Percentiles rank a stretch among this genome's conserved stretches.
Evolutionary conservation across 2,329 filamentous ascomycete genomes (phyloP).

Genomic region (Microdochium trichocladiopsis): DNA sequence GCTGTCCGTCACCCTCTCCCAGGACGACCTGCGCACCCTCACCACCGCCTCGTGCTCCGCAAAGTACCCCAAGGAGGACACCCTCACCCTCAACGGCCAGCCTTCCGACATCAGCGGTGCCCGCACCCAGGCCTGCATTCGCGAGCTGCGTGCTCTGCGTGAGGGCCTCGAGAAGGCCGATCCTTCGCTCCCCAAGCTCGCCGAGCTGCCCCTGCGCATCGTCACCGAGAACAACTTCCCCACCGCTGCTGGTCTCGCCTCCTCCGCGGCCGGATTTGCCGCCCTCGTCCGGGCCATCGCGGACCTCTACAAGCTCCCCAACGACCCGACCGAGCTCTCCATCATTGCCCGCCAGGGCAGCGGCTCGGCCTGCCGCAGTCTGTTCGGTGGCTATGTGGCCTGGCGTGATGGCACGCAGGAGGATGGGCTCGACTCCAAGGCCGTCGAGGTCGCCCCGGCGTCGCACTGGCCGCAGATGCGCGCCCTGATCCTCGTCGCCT

Average conservation of each 20-base stretch:
- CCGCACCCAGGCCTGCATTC: slow-evolving; percentile 90
- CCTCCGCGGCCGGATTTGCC: slow-evolving; percentile 63
- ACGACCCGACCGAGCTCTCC: slow-evolving; percentile 75
- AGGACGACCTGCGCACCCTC: slow-evolving; percentile 87
- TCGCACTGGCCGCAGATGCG: slow-evolving; percentile 95
- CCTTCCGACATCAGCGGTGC: slow-evolving; percentile 79
- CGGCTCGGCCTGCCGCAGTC: slow-evolving; percentile 84
- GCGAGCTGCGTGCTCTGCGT: slow-evolving; percentile 73
- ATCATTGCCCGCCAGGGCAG: slow-evolving; percentile 89
- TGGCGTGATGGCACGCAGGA: slow-evolving; percentile 74
- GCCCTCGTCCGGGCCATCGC: slow-evolving; percentile 79
- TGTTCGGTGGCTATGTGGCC: slow-evolving; percentile 94
- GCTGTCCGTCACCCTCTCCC: slow-evolving; percentile 91
- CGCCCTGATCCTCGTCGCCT: slow-evolving; percentile 84
- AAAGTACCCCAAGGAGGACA: slow-evolving; percentile 57
- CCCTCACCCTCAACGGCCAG: slow-evolving; percentile 77
- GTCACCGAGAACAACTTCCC: slow-evolving; percentile 99
- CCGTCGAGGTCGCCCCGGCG: slow-evolving; percentile 80
- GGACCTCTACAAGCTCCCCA: slow-evolving; percentile 79
- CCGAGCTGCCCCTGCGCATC: slow-evolving; percentile 69
- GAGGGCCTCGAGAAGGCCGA: slow-evolving; percentile 66
- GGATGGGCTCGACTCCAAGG: slow-evolving; percentile 82
- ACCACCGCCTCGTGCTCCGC: slow-evolving; percentile 89
- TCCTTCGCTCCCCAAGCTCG: slow-evolving; percentile 73
- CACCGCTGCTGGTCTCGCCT: slow-evolving; percentile 83